Evolutionary conservation across 129 eudicot genomes (phyloP).

Genomic region (Lactuca saligna): DNA sequence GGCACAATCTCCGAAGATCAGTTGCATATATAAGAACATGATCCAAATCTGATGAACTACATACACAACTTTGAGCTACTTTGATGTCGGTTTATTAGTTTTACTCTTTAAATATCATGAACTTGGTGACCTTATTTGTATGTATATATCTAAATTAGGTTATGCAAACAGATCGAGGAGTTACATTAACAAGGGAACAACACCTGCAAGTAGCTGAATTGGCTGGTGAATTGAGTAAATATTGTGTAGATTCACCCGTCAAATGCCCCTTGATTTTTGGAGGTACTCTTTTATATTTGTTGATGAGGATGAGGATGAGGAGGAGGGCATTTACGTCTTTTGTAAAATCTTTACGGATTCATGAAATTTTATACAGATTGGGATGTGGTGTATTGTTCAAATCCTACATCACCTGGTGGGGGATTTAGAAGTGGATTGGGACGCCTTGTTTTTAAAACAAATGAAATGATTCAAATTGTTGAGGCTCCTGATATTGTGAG

Average conservation of each 20-base stretch:
- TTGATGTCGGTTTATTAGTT: slow-evolving; percentile 11
- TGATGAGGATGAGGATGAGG: no score
- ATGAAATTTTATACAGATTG: slow-evolving; percentile 53
- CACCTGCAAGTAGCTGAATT: slow-evolving; percentile 77
- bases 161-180: slow-evolving; percentile 85
- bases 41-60: neutral
- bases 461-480: slow-evolving; percentile 89
- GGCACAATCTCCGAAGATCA: neutral
- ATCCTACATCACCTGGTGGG: slow-evolving; percentile 96
- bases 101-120: neutral
- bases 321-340: neutral
- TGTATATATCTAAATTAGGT: slow-evolving; percentile 51
- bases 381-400: slow-evolving; percentile 94
- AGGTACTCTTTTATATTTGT: slow-evolving; percentile 41
- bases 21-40: neutral
- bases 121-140: slow-evolving; percentile 31
- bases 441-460: slow-evolving; percentile 79
- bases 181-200: slow-evolving; percentile 57
- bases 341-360: neutral
- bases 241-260: slow-evolving; percentile 81
- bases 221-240: slow-evolving; percentile 58
- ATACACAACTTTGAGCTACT: neutral
- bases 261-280: slow-evolving; percentile 92
- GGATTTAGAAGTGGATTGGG: slow-evolving; percentile 89
- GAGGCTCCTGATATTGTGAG: slow-evolving; percentile 84